Base-by-base conservation (phyloP, 202 grass and related monocot genomes). In the Brachypodium distachyon region DNA sequence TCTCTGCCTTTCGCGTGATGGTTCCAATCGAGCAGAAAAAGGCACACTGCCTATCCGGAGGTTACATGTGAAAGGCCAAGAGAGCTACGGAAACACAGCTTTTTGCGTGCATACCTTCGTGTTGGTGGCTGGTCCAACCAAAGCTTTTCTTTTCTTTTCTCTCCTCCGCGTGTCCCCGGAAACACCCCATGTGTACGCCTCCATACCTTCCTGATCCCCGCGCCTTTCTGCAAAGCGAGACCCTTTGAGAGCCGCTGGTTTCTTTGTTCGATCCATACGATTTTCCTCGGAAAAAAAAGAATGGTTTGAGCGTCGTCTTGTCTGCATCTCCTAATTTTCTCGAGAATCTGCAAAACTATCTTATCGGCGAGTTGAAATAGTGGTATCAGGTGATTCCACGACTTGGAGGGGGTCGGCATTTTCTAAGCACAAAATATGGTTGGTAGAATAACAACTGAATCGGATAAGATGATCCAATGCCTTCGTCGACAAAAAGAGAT, bases 181-280 rank as follows among this genome's bases (percentile, higher is more conserved):
- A 62, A 70, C 81, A 84, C 4, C 76, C 76, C 81, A 88, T 84
- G 81, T 84, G 85, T 75, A 42, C 81, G 36, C 63, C 55, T 21
- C 80, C 41, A 57, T 72, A 18, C 10, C 10, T 41, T 19, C 48
- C 43, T 43, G 76, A 48, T 67, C 77, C 40, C 4, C 0, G 27
- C 27, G 27, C 27, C 61, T 66, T 51, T 55, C 9, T 41, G 50
- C 13, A 62, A 61, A 74, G 48, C 39, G 26, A 32, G 60, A n/a
- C n/a, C n/a, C 49, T 46, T 51, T 32, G 26, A n/a, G 25, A 56
- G 57, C 66, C 16, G 79, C 29, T 72, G 65, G 78, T 82, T 87
- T 28, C 48, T 49, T 48, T 3, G 5, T 36, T n/a, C n/a, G 6
- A 21, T 71, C 27, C 54, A 21, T 59, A 53, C 7, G 42, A 38